phyloP scores from a whole-genome alignment of 2,329 filamentous ascomycete genomes.

The Aspergillus ibericus region DNA sequence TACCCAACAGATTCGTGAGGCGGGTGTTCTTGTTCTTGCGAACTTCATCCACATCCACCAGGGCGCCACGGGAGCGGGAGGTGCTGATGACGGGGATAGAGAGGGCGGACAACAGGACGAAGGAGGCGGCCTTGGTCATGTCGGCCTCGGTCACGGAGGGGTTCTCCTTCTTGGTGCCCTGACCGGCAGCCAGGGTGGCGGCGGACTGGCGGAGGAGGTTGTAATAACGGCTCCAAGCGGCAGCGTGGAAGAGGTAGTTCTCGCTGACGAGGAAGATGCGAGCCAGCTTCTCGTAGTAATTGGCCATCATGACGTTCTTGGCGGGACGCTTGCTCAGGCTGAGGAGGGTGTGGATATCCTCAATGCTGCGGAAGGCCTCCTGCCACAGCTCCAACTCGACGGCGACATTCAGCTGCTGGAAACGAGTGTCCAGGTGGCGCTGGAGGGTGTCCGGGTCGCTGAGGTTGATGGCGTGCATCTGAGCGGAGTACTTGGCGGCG shows the following conservation, averaged over 20 bases:
- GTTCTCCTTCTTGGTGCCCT: slow-evolving; percentile 91
- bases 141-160: slow-evolving; percentile 85
- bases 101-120: slow-evolving; percentile 89
- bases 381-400: slow-evolving; percentile 98
- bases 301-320: slow-evolving; percentile 99
- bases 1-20: slow-evolving; percentile 91
- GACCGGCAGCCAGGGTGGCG: slow-evolving; percentile 75
- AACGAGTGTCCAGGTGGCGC: slow-evolving; percentile 94
- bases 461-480: slow-evolving; percentile 99
- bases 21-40: slow-evolving; percentile 99
- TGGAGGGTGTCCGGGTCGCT: slow-evolving; percentile 97
- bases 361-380: slow-evolving; percentile 97
- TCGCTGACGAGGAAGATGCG: slow-evolving; percentile 98
- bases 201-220: slow-evolving; percentile 91
- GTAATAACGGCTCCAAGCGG: slow-evolving; percentile 96
- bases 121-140: slow-evolving; percentile 90
- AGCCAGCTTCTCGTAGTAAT: slow-evolving; percentile 99
- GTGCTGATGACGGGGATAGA: slow-evolving; percentile 99
- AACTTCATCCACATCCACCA: slow-evolving; percentile 95
- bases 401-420: slow-evolving; percentile 96
- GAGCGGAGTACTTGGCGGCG: slow-evolving; percentile 96
- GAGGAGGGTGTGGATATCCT: slow-evolving; percentile 96
- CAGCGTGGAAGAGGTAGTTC: slow-evolving; percentile 99
- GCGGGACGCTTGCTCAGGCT: slow-evolving; percentile 96
- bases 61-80: slow-evolving; percentile 87